Evolutionary conservation across 805 yeast species (phyloP), one percentile per base, ranked within the genome.

Genomic region (Maudiozyma turicensis): DNA sequence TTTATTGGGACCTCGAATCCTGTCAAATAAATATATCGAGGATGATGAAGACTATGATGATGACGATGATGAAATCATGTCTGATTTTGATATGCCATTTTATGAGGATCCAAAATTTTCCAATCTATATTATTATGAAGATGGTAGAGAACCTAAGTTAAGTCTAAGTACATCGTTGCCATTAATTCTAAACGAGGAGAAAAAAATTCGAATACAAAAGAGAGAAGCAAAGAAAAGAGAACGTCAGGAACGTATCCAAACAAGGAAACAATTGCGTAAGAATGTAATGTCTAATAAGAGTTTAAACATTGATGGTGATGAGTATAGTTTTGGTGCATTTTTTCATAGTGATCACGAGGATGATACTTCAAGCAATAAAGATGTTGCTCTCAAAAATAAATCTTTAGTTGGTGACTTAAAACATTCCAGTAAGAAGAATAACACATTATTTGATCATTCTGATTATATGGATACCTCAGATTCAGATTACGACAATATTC

Each of bases 71-170:
- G 68, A 58, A 38, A 58, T 57, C 26, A 66, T 58, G 58, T 54
- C 58, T 9, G 70, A 63, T 40, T 70, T 69, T 44, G 65, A 63
- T 52, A 63, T 69, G 46, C 73, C 75, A 2, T 71, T 63, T 54
- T 71, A 69, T 53, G 74, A 71, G 53, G 74, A 71, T 54, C 67
- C 72, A 1, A 65, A 63, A 50, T 64, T 65, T 52, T 61, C 68
- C 2, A 63, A 59, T 46, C 49, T 65, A 14, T 58, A 64, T 45
- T 64, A 63, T 47, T 63, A 64, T 47, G 56, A 58, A 44, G 66
- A 61, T 50, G 59, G 57, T n/a, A 56, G 53, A 37, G 68, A 61
- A 51, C 67, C 67, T 28, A 60, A 61, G 33, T 46, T 65, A 35
- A 58, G 63, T 32, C 52, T 65, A 47, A 63, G 66, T 43, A 64